These are phyloP conservation scores for Ceratobasidium sp. DNA, from an alignment of 1,284 basidiomycete genomes.

Conservation along the genomic window DNA sequence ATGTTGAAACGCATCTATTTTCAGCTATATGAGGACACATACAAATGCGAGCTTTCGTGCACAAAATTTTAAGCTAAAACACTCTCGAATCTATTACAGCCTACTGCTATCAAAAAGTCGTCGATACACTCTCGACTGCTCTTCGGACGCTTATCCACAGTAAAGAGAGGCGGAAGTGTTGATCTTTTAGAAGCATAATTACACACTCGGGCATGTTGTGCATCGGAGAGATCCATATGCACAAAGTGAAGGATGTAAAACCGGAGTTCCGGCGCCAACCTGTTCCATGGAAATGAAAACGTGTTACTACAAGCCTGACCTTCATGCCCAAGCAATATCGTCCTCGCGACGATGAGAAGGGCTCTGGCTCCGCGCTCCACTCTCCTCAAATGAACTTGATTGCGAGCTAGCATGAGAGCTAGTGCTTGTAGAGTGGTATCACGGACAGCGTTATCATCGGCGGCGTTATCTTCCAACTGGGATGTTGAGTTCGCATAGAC, in stretches of 20 bases:
- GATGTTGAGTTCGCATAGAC: conserved; percentile 27
- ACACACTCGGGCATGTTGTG: conserved; percentile 36
- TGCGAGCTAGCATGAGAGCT: conserved; percentile 20
- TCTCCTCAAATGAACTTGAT: conserved; percentile 19
- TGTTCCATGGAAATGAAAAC: conserved; percentile 33
- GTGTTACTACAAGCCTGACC: background rate
- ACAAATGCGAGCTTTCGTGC: background rate
- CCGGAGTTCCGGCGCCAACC: conserved; percentile 36
- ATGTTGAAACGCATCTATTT: too few species aligned
- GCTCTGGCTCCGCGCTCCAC: conserved; percentile 36
- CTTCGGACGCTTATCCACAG: background rate
- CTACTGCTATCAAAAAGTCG: conserved; percentile 35
- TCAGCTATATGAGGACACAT: background rate
- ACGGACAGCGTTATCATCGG: background rate
- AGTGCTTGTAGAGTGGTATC: conserved; percentile 24
- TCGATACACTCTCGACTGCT: conserved; percentile 28
- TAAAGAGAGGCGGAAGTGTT: conserved; percentile 21
- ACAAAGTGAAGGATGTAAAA: conserved; percentile 35
- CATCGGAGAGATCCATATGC: conserved; percentile 28
- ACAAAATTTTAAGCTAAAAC: background rate
- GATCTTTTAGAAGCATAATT: conserved; percentile 37
- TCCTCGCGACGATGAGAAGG: conserved; percentile 21
- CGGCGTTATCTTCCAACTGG: background rate
- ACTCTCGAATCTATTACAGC: conserved; percentile 39
- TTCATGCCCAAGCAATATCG: conserved; percentile 2